These are phyloP conservation scores for Dryas drummondii DNA, from an alignment of 306 rosid species.

Conservation along the genomic window DNA sequence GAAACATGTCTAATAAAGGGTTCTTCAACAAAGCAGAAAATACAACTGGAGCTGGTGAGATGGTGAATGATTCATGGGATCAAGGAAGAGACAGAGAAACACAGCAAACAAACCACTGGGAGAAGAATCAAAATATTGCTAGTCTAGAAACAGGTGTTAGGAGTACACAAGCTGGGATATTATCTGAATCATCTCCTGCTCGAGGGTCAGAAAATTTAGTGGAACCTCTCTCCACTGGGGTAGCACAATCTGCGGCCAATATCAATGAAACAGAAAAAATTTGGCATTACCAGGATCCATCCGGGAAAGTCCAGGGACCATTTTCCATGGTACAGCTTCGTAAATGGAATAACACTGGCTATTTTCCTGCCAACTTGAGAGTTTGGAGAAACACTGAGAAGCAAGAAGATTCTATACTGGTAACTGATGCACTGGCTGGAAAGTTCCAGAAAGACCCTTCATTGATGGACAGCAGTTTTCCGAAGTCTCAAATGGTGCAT, in stretches of 20 bases:
- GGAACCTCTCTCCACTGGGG: slow-evolving; percentile 38
- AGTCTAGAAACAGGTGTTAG: slow-evolving; percentile 53
- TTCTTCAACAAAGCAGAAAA: slow-evolving; percentile 60
- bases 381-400: slow-evolving; percentile 71
- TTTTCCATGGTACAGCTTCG: slow-evolving; percentile 89
- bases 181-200: slow-evolving; percentile 41
- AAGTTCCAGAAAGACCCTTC: slow-evolving; percentile 54
- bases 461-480: slow-evolving; percentile 35
- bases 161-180: slow-evolving; percentile 37
- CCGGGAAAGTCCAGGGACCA: slow-evolving; percentile 98
- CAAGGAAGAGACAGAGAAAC: slow-evolving; percentile 77
- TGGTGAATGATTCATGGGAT: slow-evolving; percentile 50
- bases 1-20: slow-evolving; percentile 68
- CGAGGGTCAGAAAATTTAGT: slow-evolving; percentile 43
- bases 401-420: slow-evolving; percentile 65
- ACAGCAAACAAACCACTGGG: slow-evolving; percentile 63
- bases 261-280: slow-evolving; percentile 78
- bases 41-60: slow-evolving; percentile 55
- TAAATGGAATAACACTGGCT: slow-evolving; percentile 92
- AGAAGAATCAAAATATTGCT: slow-evolving; percentile 53
- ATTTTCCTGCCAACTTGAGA: slow-evolving; percentile 81
- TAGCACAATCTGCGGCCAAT: slow-evolving; percentile 44
- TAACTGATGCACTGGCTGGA: slow-evolving; percentile 77
- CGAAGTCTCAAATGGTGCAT: slow-evolving; percentile 49
- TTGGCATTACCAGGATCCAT: slow-evolving; percentile 91